Conservation (phyloP, 192 early-diverging fungal genomes). For the Kappamyces sp. region DNA sequence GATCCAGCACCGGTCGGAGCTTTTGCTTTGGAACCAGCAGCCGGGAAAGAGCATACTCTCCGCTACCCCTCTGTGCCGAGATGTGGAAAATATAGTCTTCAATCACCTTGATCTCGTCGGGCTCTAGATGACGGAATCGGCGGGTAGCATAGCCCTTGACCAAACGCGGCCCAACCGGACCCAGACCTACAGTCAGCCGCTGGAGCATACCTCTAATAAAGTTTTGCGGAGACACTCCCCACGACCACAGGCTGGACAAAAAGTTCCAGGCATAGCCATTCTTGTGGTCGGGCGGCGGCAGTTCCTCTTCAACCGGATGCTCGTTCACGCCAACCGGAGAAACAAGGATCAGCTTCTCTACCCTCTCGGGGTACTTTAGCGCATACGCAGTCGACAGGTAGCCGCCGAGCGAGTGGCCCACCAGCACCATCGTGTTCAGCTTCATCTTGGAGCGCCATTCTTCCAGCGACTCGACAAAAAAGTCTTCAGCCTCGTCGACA, state of each 20-base stretch:
- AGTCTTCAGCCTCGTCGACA: constrained; percentile 54
- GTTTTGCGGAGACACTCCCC: constrained; percentile 61
- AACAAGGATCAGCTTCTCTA: constrained; percentile 81
- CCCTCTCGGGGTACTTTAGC: constrained; percentile 75
- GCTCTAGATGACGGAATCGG: constrained; percentile 58
- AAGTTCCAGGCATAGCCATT: constrained; percentile 24
- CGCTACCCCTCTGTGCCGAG: constrained; percentile 64
- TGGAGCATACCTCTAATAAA: too few relatives aligned
- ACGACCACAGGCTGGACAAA: constrained; percentile 60
- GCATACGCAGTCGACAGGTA: constrained; percentile 84
- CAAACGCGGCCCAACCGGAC: constrained; percentile 67
- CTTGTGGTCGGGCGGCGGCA: not conserved
- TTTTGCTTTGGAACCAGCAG: constrained; percentile 37
- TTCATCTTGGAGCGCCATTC: constrained; percentile 73
- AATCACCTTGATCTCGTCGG: constrained; percentile 59
- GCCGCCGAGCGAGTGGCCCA: constrained; percentile 42
- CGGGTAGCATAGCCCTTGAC: constrained; percentile 48
- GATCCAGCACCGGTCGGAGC: too few relatives aligned
- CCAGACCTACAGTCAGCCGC: constrained; percentile 16
- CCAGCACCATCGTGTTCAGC: constrained; percentile 77
- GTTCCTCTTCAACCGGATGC: constrained; percentile 14
- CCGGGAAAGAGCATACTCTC: constrained; percentile 73
- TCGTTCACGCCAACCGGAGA: constrained; percentile 49
- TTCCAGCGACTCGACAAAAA: constrained; percentile 88
- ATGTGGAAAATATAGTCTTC: constrained; percentile 81